These are phyloP conservation scores for Daldinia sp. DNA, from an alignment of 2,329 filamentous ascomycete species.

Conservation along the genomic window DNA sequence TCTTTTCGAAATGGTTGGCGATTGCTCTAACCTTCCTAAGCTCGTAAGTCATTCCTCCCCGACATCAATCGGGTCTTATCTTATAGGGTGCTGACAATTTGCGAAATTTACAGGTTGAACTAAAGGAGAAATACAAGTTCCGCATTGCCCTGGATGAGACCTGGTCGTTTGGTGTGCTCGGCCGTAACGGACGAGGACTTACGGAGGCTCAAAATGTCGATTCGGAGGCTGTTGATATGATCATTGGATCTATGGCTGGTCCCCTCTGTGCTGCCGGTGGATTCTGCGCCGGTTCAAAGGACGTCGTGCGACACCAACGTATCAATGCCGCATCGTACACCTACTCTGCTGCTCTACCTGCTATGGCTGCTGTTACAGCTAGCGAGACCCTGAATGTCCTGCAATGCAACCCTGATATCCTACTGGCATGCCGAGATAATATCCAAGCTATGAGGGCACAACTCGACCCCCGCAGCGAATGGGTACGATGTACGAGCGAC, in stretches of 20 bases:
- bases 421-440: conserved; percentile 82
- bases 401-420: conserved; percentile 84
- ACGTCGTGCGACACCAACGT: conserved; percentile 95
- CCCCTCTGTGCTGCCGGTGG: conserved; percentile 92
- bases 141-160: conserved; percentile 97
- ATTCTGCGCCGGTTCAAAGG: conserved; percentile 90
- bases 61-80: too few relatives aligned
- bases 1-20: conserved; percentile 89
- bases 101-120: conserved; percentile 69
- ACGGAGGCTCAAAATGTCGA: conserved; percentile 98
- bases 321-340: conserved; percentile 93
- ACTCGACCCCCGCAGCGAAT: conserved; percentile 91
- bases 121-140: conserved; percentile 98
- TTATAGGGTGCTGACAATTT: not conserved
- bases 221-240: conserved; percentile 93
- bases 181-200: conserved; percentile 87
- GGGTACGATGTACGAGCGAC: conserved; percentile 83
- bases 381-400: conserved; percentile 89
- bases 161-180: conserved; percentile 95
- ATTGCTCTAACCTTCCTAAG: conserved; percentile 83
- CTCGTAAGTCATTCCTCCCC: conserved; percentile 64
- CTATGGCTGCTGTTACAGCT: conserved; percentile 92
- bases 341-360: conserved; percentile 92
- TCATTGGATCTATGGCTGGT: conserved; percentile 89
- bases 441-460: conserved; percentile 86